Conservation (phyloP, 1,139 yeast species). For the Geotrichum klebahnii region DNA sequence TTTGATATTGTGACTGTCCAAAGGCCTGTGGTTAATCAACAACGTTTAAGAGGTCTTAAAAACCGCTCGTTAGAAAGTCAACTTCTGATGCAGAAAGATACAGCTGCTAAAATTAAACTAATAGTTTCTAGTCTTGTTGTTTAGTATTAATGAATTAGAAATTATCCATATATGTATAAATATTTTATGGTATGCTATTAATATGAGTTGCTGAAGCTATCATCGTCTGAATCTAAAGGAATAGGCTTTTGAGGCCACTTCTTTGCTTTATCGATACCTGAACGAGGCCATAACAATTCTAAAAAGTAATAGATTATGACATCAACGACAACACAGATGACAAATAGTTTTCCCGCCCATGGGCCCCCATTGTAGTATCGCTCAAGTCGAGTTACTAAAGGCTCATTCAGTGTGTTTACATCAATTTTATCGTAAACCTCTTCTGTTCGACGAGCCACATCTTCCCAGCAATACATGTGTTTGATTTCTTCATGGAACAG, state of each 20-base stretch:
- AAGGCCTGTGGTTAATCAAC: slow-evolving; percentile 10
- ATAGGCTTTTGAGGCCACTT: slow-evolving; percentile 61
- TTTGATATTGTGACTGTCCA: slow-evolving; percentile 22
- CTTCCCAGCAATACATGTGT: slow-evolving; percentile 87
- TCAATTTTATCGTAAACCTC: slow-evolving; percentile 61
- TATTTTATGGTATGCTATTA: background rate
- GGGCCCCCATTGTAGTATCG: slow-evolving; percentile 71
- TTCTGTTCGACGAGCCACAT: slow-evolving; percentile 83
- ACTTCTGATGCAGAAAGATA: slow-evolving; percentile 5
- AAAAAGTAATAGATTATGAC: slow-evolving; percentile 58
- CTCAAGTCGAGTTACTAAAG: slow-evolving; percentile 51
- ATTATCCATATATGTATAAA: background rate
- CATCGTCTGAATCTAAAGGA: slow-evolving; percentile 8
- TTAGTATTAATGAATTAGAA: background rate
- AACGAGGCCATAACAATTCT: slow-evolving; percentile 67
- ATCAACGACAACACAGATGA: slow-evolving; percentile 75
- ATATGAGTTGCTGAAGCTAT: background rate
- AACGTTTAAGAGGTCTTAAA: background rate
- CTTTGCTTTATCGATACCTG: slow-evolving; percentile 61
- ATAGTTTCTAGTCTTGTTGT: slow-evolving; percentile 8
- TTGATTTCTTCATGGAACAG: slow-evolving; percentile 73
- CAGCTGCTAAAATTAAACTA: slow-evolving; percentile 7
- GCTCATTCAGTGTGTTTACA: slow-evolving; percentile 44
- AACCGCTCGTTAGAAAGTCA: background rate
- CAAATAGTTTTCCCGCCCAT: slow-evolving; percentile 81